These are phyloP conservation scores for Podaxis sp. DNA, from an alignment of 768 basidiomycete species.

Conservation along the genomic window DNA sequence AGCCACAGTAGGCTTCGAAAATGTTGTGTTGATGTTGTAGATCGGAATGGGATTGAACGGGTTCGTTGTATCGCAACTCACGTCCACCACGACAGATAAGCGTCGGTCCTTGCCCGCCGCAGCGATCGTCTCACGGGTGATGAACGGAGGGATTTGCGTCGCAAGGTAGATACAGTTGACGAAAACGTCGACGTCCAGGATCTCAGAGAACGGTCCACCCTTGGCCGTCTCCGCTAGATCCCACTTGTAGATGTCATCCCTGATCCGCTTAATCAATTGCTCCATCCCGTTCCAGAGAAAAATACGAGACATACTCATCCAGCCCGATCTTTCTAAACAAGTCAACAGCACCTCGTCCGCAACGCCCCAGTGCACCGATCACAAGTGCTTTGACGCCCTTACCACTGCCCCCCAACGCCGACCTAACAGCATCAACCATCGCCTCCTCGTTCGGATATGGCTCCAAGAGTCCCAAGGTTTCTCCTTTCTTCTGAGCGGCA, in stretches of 20 bases:
- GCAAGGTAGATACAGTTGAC: slow-evolving; percentile 99
- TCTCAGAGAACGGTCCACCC: slow-evolving; percentile 94
- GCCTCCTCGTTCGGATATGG: slow-evolving; percentile 84
- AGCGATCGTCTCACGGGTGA: slow-evolving; percentile 69
- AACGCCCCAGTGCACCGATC: slow-evolving; percentile 93
- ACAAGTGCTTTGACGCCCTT: slow-evolving; percentile 84
- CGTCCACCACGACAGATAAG: slow-evolving; percentile 88
- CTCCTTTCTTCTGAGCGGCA: slow-evolving; percentile 62
- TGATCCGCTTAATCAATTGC: slow-evolving; percentile 31
- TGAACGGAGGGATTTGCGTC: slow-evolving; percentile 81
- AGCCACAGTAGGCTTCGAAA: slow-evolving; percentile 86
- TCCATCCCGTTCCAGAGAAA: not conserved
- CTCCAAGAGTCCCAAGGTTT: slow-evolving; percentile 64
- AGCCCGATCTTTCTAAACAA: slow-evolving; percentile 96
- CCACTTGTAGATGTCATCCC: slow-evolving; percentile 96
- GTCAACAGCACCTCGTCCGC: slow-evolving; percentile 93
- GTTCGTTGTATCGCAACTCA: slow-evolving; percentile 99
- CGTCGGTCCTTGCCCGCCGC: slow-evolving; percentile 67
- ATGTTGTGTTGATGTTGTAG: slow-evolving; percentile 92
- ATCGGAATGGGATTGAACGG: slow-evolving; percentile 98
- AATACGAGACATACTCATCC: slow-evolving; percentile 67
- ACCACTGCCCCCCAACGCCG: slow-evolving; percentile 62
- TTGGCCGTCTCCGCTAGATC: slow-evolving; percentile 96
- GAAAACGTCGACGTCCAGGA: slow-evolving; percentile 95
- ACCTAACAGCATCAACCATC: slow-evolving; percentile 78